Conservation (phyloP, 2,329 filamentous ascomycete species). For the Parascedosporium putredinis region DNA sequence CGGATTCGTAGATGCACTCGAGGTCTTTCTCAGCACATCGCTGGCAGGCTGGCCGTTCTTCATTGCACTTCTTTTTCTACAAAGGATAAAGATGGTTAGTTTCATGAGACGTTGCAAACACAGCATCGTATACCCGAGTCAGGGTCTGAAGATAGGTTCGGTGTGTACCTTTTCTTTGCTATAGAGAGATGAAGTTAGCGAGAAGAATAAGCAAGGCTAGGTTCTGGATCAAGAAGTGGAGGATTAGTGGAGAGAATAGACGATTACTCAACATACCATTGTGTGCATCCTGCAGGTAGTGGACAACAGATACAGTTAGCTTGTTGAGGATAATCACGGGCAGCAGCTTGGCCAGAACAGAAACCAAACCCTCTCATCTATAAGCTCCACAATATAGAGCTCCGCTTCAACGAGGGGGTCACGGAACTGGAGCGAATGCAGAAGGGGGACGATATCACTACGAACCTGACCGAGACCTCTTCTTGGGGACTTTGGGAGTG, state of each 20-base stretch:
- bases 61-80: constrained; percentile 50
- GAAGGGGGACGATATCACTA: background rate
- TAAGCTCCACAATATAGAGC: no score
- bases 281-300: constrained; percentile 33
- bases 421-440: background rate
- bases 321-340: background rate
- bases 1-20: constrained; percentile 39
- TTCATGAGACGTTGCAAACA: background rate
- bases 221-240: no score
- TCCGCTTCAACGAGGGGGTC: no score
- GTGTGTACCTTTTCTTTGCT: constrained; percentile 45
- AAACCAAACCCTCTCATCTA: no score
- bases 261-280: constrained; percentile 27
- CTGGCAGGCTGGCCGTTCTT: constrained; percentile 37
- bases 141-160: no score
- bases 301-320: background rate
- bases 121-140: no score
- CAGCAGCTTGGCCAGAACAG: no score
- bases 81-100: background rate
- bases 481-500: constrained; percentile 47
- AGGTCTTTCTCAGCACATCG: constrained; percentile 39
- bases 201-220: no score
- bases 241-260: no score
- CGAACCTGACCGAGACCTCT: constrained; percentile 46
- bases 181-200: constrained; percentile 4